A percentile compares a stretch with the other conserved stretches of the same genome.
These are phyloP conservation scores for Jacaranda copaia DNA, from an alignment of 257 asterid species.

Conservation along the genomic window DNA sequence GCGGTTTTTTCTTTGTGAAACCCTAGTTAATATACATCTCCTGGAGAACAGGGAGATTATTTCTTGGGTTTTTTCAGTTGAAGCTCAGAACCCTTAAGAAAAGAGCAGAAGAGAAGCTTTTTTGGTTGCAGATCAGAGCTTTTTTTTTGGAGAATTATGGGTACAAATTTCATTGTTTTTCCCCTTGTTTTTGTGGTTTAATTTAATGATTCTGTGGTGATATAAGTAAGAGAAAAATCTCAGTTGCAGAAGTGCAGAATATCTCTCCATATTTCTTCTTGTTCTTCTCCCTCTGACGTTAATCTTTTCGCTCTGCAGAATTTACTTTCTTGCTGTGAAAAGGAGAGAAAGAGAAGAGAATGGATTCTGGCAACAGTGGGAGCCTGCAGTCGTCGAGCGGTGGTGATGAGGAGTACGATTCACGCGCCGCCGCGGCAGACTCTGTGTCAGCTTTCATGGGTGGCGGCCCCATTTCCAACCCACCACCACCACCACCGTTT, in stretches of 20 bases:
- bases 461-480: slow-evolving; percentile 39
- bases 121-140: slow-evolving; percentile 42
- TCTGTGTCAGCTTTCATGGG: slow-evolving; percentile 40
- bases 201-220: slow-evolving; percentile 19
- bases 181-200: slow-evolving; percentile 21
- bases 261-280: slow-evolving; percentile 40
- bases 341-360: slow-evolving; percentile 10
- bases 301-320: slow-evolving; percentile 34
- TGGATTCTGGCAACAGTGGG: slow-evolving; percentile 86
- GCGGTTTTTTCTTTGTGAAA: slow-evolving; percentile 33
- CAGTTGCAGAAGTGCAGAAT: slow-evolving; percentile 37
- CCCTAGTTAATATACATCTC: slow-evolving; percentile 47
- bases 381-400: slow-evolving; percentile 82
- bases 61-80: slow-evolving; percentile 6
- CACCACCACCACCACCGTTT: slow-evolving; percentile 23
- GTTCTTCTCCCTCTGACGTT: slow-evolving; percentile 38
- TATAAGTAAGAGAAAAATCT: slow-evolving; percentile 39
- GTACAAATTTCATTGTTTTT: slow-evolving; percentile 30
- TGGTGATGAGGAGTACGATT: slow-evolving; percentile 77
- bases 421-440: slow-evolving; percentile 63
- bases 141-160: slow-evolving; percentile 41
- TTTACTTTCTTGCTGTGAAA: slow-evolving; percentile 30
- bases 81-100: background rate
- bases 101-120: too few relatives aligned
- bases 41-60: slow-evolving; percentile 10